A percentile compares a stretch with the other conserved stretches of the same genome.
Conservation (phyloP, 2,329 filamentous ascomycete species). For the Myrmaecium sp. region DNA sequence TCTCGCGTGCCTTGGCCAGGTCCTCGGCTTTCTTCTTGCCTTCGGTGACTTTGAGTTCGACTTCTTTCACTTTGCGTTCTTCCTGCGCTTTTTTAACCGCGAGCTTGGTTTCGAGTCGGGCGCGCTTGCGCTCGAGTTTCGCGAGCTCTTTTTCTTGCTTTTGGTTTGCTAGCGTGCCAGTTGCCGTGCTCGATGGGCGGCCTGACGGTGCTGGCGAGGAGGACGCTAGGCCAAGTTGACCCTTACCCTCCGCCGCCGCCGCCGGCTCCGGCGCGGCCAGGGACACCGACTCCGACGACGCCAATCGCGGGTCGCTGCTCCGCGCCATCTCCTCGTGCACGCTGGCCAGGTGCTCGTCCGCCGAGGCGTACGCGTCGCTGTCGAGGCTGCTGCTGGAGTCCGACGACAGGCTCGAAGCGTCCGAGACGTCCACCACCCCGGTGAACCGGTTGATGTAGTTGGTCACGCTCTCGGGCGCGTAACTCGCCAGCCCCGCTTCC, state of each 20-base stretch:
- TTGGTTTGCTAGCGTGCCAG: conserved; percentile 5
- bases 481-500: conserved; percentile 7
- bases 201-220: conserved; percentile 9
- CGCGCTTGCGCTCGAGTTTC: conserved; percentile 42
- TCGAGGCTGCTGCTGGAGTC: conserved; percentile 13
- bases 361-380: conserved; percentile 4
- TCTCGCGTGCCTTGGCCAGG: conserved; percentile 43
- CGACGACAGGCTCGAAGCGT: conserved; percentile 5
- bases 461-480: conserved; percentile 4
- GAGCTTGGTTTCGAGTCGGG: conserved; percentile 42
- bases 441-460: conserved; percentile 4
- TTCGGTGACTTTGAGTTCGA: conserved; percentile 5
- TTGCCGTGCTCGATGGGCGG: conserved; percentile 3
- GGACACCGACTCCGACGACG: conserved; percentile 25
- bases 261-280: conserved; percentile 13
- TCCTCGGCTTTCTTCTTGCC: conserved; percentile 29
- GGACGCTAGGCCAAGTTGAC: too few relatives aligned
- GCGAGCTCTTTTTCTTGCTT: conserved; percentile 45
- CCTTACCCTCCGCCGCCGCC: conserved; percentile 1
- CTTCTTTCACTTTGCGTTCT: conserved; percentile 22
- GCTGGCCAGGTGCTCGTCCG: too few relatives aligned
- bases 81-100: conserved; percentile 36
- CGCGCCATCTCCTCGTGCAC: too few relatives aligned
- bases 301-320: too few relatives aligned
- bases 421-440: too few relatives aligned